Percentiles rank a stretch among this genome's conserved stretches.
Evolutionary conservation across 139 green algal genomes (phyloP).

Genomic region (Chlamydomonas schloesseri): DNA sequence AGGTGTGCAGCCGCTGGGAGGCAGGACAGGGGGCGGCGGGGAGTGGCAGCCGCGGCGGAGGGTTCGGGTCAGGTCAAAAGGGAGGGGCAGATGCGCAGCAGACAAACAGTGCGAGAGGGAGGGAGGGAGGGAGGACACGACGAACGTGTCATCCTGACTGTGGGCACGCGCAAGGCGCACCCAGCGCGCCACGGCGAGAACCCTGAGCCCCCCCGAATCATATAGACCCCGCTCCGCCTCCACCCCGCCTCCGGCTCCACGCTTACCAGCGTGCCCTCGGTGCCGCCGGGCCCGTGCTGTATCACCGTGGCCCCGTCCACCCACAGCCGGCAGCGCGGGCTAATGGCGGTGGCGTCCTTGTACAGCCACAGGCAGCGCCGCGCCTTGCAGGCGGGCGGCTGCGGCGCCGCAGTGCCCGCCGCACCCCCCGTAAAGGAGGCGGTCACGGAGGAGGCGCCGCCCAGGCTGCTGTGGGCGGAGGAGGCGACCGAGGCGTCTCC

Average conservation of each 20-base stretch:
- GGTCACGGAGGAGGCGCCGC: too few relatives aligned
- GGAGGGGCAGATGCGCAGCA: too few relatives aligned
- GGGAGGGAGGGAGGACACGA: too few relatives aligned
- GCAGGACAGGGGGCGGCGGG: too few relatives aligned
- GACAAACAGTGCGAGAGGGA: too few relatives aligned
- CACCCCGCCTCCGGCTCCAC: too few relatives aligned
- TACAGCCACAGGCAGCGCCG: constrained; percentile 43
- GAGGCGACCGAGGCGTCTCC: background rate
- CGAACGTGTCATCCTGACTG: too few relatives aligned
- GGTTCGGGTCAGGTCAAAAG: background rate
- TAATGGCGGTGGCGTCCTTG: constrained; percentile 19
- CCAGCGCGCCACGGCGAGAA: too few relatives aligned
- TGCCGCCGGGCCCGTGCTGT: constrained; percentile 4
- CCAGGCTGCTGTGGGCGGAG: too few relatives aligned
- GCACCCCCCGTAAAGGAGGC: background rate
- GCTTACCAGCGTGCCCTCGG: constrained; percentile 22
- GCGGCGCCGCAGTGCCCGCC: background rate
- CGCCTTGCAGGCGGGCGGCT: background rate
- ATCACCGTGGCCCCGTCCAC: constrained; percentile 12
- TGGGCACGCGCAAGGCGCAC: too few relatives aligned
- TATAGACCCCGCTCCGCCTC: too few relatives aligned
- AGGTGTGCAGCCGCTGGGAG: constrained; percentile 28
- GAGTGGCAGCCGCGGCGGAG: background rate
- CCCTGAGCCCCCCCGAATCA: too few relatives aligned
- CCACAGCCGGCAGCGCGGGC: constrained; percentile 36